A percentile compares a stretch with the other conserved stretches of the same genome.
These are phyloP conservation scores for Panicum miliaceum DNA, from an alignment of 176 grass and related monocot genomes.

Conservation along the genomic window DNA sequence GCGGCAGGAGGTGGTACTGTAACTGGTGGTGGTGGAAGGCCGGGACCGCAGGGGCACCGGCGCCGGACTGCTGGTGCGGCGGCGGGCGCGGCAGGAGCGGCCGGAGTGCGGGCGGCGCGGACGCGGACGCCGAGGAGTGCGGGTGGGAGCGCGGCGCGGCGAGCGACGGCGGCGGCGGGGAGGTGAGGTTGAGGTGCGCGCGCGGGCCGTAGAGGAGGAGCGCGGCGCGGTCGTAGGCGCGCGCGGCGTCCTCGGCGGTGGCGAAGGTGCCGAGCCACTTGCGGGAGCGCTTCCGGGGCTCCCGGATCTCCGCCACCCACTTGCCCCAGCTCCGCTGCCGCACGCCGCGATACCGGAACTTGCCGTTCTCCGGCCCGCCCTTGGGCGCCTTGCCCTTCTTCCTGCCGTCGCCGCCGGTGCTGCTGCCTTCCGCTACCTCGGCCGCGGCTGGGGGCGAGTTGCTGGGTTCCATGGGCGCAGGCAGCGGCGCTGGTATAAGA, in stretches of 20 bases:
- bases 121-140: not conserved
- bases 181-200: constrained; percentile 87
- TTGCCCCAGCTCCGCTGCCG: constrained; percentile 83
- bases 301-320: constrained; percentile 79
- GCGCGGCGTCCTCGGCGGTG: constrained; percentile 91
- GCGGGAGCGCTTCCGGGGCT: constrained; percentile 74
- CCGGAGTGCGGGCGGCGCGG: constrained; percentile 48
- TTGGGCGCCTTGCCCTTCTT: constrained; percentile 50
- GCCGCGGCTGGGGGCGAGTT: not conserved
- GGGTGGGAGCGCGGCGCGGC: constrained; percentile 1
- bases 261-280: constrained; percentile 96
- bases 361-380: constrained; percentile 82
- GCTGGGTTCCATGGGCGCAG: constrained; percentile 37
- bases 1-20: constrained; percentile 26
- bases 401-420: not conserved
- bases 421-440: constrained; percentile 7
- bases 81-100: constrained; percentile 36
- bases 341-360: constrained; percentile 78
- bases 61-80: constrained; percentile 13
- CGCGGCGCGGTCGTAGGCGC: constrained; percentile 85
- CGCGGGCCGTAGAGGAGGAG: constrained; percentile 80
- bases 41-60: not conserved
- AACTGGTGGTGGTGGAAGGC: constrained; percentile 25
- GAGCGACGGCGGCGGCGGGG: constrained; percentile 13
- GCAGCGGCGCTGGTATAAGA: constrained; percentile 35